Evolutionary conservation across 176 grass and related monocot species (phyloP).

Genomic region (Typha latifolia): DNA sequence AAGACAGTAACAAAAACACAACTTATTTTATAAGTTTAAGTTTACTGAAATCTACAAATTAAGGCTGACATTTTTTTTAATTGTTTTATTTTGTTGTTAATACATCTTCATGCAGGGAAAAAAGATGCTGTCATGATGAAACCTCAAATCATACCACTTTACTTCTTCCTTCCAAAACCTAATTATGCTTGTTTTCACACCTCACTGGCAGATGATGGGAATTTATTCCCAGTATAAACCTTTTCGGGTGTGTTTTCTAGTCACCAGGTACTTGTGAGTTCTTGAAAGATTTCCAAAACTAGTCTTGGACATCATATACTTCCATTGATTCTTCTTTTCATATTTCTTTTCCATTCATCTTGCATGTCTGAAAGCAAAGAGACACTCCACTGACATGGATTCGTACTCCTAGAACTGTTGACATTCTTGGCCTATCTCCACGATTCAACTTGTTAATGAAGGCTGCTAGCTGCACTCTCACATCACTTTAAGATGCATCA

Average conservation of each 20-base stretch:
- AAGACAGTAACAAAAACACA: too few species aligned
- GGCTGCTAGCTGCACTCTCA: background rate
- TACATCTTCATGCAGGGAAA: background rate
- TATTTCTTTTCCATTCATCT: background rate
- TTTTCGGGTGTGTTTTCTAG: background rate
- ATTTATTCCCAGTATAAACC: background rate
- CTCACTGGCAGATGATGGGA: background rate
- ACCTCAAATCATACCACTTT: background rate
- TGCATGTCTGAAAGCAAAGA: background rate
- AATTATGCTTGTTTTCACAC: background rate
- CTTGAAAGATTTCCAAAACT: slow-evolving; percentile 1
- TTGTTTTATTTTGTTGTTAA: too few species aligned
- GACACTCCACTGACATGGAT: slow-evolving; percentile 3
- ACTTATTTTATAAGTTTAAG: too few species aligned
- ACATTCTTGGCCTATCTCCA: slow-evolving; percentile 4
- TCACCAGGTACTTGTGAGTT: background rate
- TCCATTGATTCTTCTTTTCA: background rate
- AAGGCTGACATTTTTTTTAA: too few species aligned
- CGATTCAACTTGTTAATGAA: background rate
- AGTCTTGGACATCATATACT: background rate
- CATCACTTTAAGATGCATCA: too few species aligned
- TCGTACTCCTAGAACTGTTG: background rate
- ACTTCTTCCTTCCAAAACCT: background rate
- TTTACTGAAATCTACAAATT: too few species aligned
- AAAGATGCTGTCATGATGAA: background rate